phyloP scores from a whole-genome alignment of 345 rosid species.

The Gossypium thurberi region DNA sequence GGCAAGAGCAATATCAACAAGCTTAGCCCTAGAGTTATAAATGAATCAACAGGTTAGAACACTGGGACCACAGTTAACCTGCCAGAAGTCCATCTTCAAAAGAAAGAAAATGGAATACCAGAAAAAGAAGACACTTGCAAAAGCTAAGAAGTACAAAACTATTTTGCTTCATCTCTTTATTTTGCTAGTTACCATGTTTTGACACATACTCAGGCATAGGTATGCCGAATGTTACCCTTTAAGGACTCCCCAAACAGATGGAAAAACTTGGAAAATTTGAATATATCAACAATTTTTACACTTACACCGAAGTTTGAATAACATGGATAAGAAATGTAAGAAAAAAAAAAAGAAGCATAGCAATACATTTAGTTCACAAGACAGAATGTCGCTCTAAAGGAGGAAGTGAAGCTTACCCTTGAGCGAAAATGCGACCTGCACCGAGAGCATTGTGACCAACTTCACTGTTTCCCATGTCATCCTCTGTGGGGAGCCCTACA shows the following conservation, averaged over 20 bases:
- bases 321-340: neutral
- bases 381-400: neutral
- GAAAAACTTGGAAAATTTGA: neutral
- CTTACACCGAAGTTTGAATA: neutral
- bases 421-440: conserved; percentile 92
- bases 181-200: neutral
- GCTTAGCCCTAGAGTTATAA: conserved; percentile 22
- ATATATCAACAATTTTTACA: neutral
- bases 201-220: neutral
- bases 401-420: conserved; percentile 43
- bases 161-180: neutral
- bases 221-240: neutral
- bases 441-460: conserved; percentile 99
- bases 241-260: neutral
- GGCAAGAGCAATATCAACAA: conserved; percentile 87
- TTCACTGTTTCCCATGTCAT: conserved; percentile 99
- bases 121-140: neutral
- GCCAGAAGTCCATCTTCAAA: neutral
- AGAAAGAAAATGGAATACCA: neutral
- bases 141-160: neutral
- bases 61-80: neutral
- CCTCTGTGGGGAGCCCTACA: conserved; percentile 95
- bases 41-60: neutral
- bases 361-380: neutral
- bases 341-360: neutral